These are phyloP conservation scores for Sporothrix phasma DNA, from an alignment of 2,329 filamentous ascomycete genomes.

Conservation along the genomic window DNA sequence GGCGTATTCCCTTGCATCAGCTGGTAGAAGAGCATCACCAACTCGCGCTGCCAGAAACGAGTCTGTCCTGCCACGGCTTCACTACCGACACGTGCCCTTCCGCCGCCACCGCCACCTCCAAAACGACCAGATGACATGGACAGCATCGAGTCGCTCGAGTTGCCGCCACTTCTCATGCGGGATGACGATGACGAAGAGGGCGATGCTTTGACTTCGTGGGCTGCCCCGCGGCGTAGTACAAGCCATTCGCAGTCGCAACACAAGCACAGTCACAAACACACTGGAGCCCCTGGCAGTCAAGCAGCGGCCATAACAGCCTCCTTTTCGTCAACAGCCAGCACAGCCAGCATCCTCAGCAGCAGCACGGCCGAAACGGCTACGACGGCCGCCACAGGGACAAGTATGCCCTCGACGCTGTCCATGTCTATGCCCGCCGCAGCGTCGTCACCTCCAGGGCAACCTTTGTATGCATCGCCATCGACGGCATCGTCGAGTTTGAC, in stretches of 20 bases:
- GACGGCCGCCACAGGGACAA: background rate
- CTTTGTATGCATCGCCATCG: background rate
- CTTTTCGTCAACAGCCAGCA: slow-evolving; percentile 7
- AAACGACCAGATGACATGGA: background rate
- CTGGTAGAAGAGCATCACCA: background rate
- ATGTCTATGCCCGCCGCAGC: background rate
- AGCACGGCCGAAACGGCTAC: slow-evolving; percentile 7
- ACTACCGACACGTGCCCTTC: slow-evolving; percentile 36
- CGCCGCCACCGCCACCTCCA: slow-evolving; percentile 25
- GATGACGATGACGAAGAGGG: background rate
- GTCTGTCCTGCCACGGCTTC: slow-evolving; percentile 28
- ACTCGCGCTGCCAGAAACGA: background rate
- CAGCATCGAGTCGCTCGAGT: slow-evolving; percentile 6
- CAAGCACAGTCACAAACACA: too few species aligned
- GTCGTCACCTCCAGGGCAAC: background rate
- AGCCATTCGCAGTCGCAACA: background rate
- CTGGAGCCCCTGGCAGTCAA: too few species aligned
- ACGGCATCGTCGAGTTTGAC: background rate
- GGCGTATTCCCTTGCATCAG: background rate
- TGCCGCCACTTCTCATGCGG: slow-evolving; percentile 1
- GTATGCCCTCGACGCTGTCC: background rate
- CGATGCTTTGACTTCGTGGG: background rate
- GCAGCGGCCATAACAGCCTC: background rate
- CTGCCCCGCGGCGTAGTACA: background rate
- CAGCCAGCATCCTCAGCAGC: slow-evolving; percentile 6